Evolutionary conservation across 1,284 basidiomycete genomes (phyloP), one percentile per base, ranked within the genome.

Genomic region (Amylostereum areolatum): DNA sequence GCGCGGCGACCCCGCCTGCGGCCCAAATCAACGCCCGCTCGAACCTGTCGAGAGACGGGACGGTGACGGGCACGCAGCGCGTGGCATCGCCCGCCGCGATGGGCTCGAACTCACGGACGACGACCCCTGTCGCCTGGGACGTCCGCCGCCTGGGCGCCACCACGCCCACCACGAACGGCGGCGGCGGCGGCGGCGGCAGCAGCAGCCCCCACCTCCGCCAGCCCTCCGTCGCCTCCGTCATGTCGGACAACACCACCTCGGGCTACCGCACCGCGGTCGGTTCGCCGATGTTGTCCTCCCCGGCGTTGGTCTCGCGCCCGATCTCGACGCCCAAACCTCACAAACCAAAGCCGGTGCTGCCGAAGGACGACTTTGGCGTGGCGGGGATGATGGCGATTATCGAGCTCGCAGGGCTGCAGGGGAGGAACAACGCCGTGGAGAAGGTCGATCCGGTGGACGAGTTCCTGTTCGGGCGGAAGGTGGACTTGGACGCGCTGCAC

Each of bases 321-420:
- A 1, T 66, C 55, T 50, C 53, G 43, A 47, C 54, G 5, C 44
- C 25, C 40, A 57, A 48, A 43, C 49, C 50, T 18, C 47, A 51
- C 27, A 56, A 54, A 34, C 54, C 60, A 32, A 60, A 59, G 45
- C 70, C 78, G 7, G 65, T 82, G 29, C 66, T 89, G 40, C 81
- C 86, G 27, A 79, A 78, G 54, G 84, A 92, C 59, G 89, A 94
- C 63, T 94, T 93, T 66, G 92, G 92, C 1, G 69, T 93, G 36
- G 71, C 80, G 10, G 75, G 83, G 48, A 90, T 95, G 85, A 77
- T 93, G 73, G 83, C 88, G 8, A 74, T 94, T 44, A 91, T 95
- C 51, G 81, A 90, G 59, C 77, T 80, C 34, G 75, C 78, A 32
- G 83, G 81, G 32, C 62, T 71, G 39, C 64, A 71, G 50, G 57